These are phyloP conservation scores for Parachlorella kessleri DNA, from an alignment of 139 green algal species.

Conservation along the genomic window DNA sequence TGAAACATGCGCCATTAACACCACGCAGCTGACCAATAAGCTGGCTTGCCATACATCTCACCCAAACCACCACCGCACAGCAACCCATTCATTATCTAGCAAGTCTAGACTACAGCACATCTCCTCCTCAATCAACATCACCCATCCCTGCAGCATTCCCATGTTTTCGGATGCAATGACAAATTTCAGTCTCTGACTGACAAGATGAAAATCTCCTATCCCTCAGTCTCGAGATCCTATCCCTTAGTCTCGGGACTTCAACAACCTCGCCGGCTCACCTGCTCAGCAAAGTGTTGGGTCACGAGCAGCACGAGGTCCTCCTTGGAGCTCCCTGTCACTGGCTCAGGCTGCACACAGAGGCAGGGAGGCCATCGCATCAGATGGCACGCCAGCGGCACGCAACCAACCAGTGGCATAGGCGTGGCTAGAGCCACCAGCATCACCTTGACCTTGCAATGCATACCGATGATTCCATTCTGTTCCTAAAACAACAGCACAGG, in stretches of 20 bases:
- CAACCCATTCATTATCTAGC: no score
- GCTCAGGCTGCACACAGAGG: neutral
- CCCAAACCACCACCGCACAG: no score
- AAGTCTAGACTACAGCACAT: no score
- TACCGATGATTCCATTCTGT: constrained; percentile 51
- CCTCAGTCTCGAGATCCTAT: no score
- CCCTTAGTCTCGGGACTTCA: neutral
- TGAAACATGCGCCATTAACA: no score
- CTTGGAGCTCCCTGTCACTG: neutral
- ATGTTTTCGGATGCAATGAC: neutral
- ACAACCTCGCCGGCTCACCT: neutral
- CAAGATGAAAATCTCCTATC: no score
- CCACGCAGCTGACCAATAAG: no score
- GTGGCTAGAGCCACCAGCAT: no score
- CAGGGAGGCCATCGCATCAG: constrained; percentile 1
- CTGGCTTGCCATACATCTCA: no score
- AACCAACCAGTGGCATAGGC: neutral
- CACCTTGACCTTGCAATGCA: no score
- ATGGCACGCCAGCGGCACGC: neutral
- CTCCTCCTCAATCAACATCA: neutral
- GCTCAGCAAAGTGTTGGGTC: constrained; percentile 20
- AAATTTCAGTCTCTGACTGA: neutral
- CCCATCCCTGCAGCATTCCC: neutral
- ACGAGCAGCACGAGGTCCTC: constrained; percentile 22
- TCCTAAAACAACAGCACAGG: neutral